Evolutionary conservation across 2,329 filamentous ascomycete species (phyloP).

Genomic region (Beauveria australis): DNA sequence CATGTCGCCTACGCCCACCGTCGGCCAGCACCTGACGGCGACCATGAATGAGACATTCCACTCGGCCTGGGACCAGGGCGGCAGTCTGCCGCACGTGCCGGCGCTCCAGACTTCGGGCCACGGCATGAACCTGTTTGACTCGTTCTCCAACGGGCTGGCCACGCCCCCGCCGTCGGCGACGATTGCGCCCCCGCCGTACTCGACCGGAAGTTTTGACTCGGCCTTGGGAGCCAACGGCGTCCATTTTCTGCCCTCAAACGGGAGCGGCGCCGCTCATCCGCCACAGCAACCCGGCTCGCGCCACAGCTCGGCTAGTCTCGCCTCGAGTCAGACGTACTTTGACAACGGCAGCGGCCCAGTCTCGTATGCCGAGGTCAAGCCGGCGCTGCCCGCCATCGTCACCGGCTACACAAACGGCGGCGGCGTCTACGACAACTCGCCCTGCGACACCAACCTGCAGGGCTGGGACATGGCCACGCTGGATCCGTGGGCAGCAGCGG

Average conservation of each 20-base stretch:
- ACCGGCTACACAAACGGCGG: conserved; percentile 25
- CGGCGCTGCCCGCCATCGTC: conserved; percentile 21
- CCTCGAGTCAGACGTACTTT: conserved; percentile 24
- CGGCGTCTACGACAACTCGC: conserved; percentile 27
- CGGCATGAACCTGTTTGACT: conserved; percentile 36
- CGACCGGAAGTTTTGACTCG: conserved; percentile 36
- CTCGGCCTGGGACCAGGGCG: conserved; percentile 35
- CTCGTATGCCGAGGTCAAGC: conserved; percentile 27
- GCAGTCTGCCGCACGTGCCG: conserved; percentile 24
- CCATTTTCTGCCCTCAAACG: conserved; percentile 23
- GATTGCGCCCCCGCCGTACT: conserved; percentile 36
- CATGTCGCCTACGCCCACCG: conserved; percentile 45
- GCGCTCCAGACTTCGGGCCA: conserved; percentile 26
- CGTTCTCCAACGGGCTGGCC: conserved; percentile 43
- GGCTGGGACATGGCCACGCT: conserved; percentile 31
- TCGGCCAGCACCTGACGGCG: conserved; percentile 43
- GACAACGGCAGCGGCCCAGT: conserved; percentile 21
- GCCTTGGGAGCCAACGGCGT: conserved; percentile 23
- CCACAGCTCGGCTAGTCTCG: conserved; percentile 15
- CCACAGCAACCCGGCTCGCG: conserved; percentile 10
- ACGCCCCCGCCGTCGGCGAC: conserved; percentile 50
- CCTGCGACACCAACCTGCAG: conserved; percentile 24
- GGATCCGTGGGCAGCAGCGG: conserved; percentile 25
- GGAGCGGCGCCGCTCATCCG: conserved; percentile 14
- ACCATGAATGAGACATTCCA: conserved; percentile 51